phyloP scores from a whole-genome alignment of 257 asterid species.

The Solanum ossicruentum region DNA sequence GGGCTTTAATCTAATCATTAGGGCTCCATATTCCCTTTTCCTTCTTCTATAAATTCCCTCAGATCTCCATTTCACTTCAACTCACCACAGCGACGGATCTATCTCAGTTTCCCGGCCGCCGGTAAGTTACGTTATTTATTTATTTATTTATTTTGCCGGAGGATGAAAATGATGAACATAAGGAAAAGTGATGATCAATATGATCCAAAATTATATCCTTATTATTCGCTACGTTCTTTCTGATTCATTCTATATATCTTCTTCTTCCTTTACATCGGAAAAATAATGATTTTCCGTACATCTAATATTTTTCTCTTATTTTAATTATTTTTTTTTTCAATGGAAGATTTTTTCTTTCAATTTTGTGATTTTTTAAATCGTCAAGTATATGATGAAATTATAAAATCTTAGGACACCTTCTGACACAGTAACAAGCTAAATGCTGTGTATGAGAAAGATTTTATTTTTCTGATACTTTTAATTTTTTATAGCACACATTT shows the following conservation, averaged over 20 bases:
- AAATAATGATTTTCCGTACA: no score
- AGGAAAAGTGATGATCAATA: not conserved
- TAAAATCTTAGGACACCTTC: slow-evolving; percentile 36
- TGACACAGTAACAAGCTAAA: slow-evolving; percentile 17
- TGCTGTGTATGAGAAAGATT: slow-evolving; percentile 25
- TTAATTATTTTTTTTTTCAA: not conserved
- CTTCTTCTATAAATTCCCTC: not conserved
- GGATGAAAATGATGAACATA: slow-evolving; percentile 13
- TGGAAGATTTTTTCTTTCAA: no score
- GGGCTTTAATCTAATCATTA: not conserved
- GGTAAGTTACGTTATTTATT: not conserved
- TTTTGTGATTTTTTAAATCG: no score
- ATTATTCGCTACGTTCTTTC: slow-evolving; percentile 32
- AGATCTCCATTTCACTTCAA: no score
- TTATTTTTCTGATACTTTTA: slow-evolving; percentile 8
- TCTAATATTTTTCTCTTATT: no score
- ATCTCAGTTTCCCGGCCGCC: not conserved
- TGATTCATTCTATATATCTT: slow-evolving; percentile 10
- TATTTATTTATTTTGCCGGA: not conserved
- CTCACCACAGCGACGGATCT: no score
- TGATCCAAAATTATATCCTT: slow-evolving; percentile 7
- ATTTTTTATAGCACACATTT: not conserved
- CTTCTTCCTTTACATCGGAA: no score
- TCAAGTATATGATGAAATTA: slow-evolving; percentile 13
- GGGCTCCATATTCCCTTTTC: not conserved